Evolutionary conservation across 768 basidiomycete genomes (phyloP).

Genomic region (Trametes cubensis): DNA sequence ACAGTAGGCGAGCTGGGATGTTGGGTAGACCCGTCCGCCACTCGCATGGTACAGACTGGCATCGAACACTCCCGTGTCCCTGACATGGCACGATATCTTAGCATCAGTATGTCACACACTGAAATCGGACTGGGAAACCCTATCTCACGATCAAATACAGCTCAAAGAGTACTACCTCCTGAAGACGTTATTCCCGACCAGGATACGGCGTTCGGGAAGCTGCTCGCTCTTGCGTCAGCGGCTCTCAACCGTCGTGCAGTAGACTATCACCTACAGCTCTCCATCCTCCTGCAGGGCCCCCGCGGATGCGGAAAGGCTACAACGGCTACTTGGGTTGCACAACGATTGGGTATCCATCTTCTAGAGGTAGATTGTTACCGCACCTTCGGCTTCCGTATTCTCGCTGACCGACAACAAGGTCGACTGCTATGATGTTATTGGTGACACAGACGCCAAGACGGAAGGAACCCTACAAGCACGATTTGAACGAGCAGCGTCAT

Average conservation of each 20-base stretch:
- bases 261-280: conserved; percentile 65
- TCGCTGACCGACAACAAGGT: conserved; percentile 50
- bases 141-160: too few species aligned
- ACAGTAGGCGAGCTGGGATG: conserved; percentile 78
- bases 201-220: conserved; percentile 45
- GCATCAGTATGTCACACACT: conserved; percentile 56
- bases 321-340: conserved; percentile 55
- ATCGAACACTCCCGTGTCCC: conserved; percentile 68
- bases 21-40: conserved; percentile 73
- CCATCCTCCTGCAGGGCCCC: conserved; percentile 77
- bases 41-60: conserved; percentile 80
- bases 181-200: background rate
- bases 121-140: too few species aligned
- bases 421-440: conserved; percentile 82
- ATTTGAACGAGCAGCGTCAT: conserved; percentile 75
- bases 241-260: conserved; percentile 57
- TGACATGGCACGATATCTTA: conserved; percentile 50
- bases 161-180: conserved; percentile 9
- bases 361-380: conserved; percentile 58
- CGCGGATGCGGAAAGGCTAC: conserved; percentile 84
- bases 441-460: conserved; percentile 76
- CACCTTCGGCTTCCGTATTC: too few species aligned
- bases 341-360: conserved; percentile 71
- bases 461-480: conserved; percentile 71
- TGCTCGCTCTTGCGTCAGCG: conserved; percentile 63